A percentile compares a stretch with the other conserved stretches of the same genome.
These are phyloP conservation scores for Brachypodium distachyon DNA, from an alignment of 202 grass and related monocot genomes.

Conservation along the genomic window DNA sequence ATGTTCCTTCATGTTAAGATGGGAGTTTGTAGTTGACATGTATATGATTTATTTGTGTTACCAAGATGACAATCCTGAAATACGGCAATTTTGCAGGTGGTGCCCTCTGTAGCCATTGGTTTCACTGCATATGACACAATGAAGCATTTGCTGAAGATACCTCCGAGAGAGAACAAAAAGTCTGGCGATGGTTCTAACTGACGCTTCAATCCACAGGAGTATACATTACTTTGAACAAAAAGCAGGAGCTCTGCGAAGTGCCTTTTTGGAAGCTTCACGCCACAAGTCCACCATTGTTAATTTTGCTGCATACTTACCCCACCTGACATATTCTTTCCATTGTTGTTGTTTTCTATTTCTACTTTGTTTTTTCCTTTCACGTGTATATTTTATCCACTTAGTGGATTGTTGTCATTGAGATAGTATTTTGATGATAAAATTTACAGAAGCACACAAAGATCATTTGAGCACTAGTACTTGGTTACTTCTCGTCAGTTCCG, in stretches of 20 bases:
- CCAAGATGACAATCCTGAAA: not conserved
- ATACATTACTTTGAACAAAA: not conserved
- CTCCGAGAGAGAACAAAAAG: conserved; percentile 38
- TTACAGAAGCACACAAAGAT: not conserved
- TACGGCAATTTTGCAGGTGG: conserved; percentile 37
- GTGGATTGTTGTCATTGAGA: not conserved
- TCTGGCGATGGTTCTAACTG: conserved; percentile 17
- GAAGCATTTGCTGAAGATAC: conserved; percentile 61
- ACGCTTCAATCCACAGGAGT: not conserved
- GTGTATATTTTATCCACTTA: conserved; percentile 5
- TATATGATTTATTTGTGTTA: not conserved
- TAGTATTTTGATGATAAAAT: not conserved
- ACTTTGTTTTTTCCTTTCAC: not conserved
- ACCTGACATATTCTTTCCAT: conserved; percentile 31
- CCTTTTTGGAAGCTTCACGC: not conserved
- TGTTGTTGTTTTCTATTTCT: conserved; percentile 2
- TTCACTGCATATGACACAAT: conserved; percentile 70
- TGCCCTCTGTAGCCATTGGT: conserved; percentile 66
- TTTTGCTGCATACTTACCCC: not conserved
- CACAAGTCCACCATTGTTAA: not conserved
- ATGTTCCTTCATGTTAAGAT: not conserved
- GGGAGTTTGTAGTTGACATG: not conserved
- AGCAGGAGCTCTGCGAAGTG: not conserved
- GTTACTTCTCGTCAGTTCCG: not conserved
- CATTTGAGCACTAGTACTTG: not conserved